Evolutionary conservation across 495 filamentous ascomycete genomes (phyloP).

Genomic region (Podospora pseudopauciseta): DNA sequence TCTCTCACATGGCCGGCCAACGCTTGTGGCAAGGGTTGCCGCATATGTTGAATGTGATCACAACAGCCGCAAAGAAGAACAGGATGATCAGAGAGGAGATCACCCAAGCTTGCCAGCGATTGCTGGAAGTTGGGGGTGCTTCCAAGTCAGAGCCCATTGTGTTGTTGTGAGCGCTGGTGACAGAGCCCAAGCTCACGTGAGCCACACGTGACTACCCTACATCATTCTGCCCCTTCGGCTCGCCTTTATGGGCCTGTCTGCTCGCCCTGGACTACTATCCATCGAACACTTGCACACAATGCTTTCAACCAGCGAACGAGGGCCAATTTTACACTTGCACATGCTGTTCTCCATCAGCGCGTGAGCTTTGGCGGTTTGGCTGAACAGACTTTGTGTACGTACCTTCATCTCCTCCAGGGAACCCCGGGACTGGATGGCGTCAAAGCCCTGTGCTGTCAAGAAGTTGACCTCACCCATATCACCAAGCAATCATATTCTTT

Average conservation of each 20-base stretch:
- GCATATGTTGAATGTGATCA: neutral
- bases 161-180: neutral
- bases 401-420: too few relatives aligned
- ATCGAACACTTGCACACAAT: too few relatives aligned
- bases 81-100: neutral
- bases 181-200: neutral
- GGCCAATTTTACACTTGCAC: too few relatives aligned
- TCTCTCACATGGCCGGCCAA: neutral
- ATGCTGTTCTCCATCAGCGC: too few relatives aligned
- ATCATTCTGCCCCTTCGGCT: neutral
- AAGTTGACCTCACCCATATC: too few relatives aligned
- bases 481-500: too few relatives aligned
- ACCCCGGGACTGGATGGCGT: too few relatives aligned
- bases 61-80: neutral
- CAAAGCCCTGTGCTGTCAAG: too few relatives aligned
- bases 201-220: neutral
- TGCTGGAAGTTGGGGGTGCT: neutral
- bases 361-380: too few relatives aligned
- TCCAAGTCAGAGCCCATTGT: neutral
- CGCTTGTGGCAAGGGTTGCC: neutral
- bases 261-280: too few relatives aligned
- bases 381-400: too few relatives aligned
- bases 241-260: neutral
- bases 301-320: too few relatives aligned
- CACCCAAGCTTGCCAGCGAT: neutral